Percentiles rank a stretch among this genome's conserved stretches.
phyloP scores from a whole-genome alignment of 768 basidiomycete species.

The Filobasidium wieringae region DNA sequence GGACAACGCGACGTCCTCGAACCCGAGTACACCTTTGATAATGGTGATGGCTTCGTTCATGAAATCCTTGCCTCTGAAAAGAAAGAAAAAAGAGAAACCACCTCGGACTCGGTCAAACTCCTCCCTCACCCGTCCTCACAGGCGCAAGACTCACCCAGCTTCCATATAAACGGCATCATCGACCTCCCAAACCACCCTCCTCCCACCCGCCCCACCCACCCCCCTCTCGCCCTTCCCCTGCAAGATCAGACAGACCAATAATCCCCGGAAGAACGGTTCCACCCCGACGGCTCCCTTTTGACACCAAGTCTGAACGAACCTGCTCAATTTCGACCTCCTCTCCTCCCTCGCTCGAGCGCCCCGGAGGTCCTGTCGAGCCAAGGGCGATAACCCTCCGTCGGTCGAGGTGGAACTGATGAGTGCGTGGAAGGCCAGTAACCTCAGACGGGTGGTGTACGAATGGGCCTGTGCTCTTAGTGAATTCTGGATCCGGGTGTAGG shows the following conservation, averaged over 20 bases:
- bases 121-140: neutral
- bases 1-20: constrained; percentile 51
- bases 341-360: constrained; percentile 62
- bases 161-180: constrained; percentile 92
- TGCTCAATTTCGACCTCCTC: constrained; percentile 59
- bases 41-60: constrained; percentile 83
- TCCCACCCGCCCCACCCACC: constrained; percentile 65
- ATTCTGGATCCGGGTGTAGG: constrained; percentile 74
- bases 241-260: constrained; percentile 67
- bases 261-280: constrained; percentile 67
- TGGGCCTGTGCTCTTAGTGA: constrained; percentile 77
- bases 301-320: constrained; percentile 72
- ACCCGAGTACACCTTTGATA: constrained; percentile 75
- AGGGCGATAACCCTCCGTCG: constrained; percentile 66
- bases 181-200: constrained; percentile 72
- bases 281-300: constrained; percentile 70
- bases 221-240: constrained; percentile 61
- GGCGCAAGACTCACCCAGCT: constrained; percentile 58
- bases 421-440: constrained; percentile 74
- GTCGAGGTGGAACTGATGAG: constrained; percentile 65
- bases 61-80: constrained; percentile 71
- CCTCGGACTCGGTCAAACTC: neutral
- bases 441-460: constrained; percentile 60
- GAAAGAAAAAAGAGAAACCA: neutral
- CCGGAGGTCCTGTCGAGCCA: constrained; percentile 55